A percentile compares a stretch with the other conserved stretches of the same genome.
Conservation (phyloP, 306 rosid genomes). For the Parietaria judaica region DNA sequence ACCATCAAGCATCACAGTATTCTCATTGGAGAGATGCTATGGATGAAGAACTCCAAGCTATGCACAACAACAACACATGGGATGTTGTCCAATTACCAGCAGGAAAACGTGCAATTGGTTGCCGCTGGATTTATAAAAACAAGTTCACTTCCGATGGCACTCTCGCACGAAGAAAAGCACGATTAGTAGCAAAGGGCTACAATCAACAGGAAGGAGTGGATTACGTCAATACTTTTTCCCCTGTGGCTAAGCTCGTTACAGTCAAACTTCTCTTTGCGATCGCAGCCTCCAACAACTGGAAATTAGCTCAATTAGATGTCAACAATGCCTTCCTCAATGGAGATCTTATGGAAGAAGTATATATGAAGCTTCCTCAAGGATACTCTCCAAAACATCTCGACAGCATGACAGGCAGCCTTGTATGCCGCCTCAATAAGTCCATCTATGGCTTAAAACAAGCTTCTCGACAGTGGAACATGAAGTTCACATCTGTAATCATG, state of each 20-base stretch:
- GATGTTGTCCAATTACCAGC: neutral
- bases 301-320: neutral
- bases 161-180: neutral
- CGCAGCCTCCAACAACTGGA: neutral
- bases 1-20: neutral
- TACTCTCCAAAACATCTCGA: neutral
- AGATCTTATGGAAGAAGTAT: neutral
- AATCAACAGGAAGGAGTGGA: neutral
- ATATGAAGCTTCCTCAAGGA: neutral
- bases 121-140: neutral
- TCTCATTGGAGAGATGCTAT: neutral
- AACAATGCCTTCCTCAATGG: neutral
- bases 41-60: neutral
- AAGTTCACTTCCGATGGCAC: neutral
- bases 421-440: neutral
- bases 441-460: neutral
- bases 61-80: neutral
- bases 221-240: neutral
- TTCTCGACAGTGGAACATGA: neutral
- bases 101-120: neutral
- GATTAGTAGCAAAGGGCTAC: neutral
- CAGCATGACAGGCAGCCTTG: neutral
- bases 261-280: neutral
- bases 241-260: neutral
- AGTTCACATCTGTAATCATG: neutral